Evolutionary conservation across 179 eudicot species (phyloP).

Genomic region (Heliamphora pulchella): DNA sequence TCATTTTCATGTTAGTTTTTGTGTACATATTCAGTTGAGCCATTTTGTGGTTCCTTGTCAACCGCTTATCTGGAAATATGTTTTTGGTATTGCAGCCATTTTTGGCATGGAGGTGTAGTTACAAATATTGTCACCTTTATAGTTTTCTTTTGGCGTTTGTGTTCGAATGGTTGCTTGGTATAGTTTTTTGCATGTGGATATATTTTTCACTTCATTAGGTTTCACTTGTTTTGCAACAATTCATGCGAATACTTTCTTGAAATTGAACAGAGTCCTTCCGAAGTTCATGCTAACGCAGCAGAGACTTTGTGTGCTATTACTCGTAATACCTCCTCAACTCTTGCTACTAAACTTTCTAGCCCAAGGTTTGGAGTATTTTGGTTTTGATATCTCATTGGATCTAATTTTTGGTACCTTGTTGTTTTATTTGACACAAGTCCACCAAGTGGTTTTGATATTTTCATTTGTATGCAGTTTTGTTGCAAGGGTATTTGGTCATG

Average conservation of each 20-base stretch:
- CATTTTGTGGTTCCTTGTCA: not conserved
- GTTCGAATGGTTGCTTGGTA: slow-evolving; percentile 8
- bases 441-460: slow-evolving; percentile 11
- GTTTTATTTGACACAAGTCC: slow-evolving; percentile 8
- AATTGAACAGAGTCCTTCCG: slow-evolving; percentile 65
- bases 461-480: slow-evolving; percentile 59
- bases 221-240: slow-evolving; percentile 1
- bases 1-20: not conserved
- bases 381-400: not conserved
- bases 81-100: not conserved
- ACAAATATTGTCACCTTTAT: not conserved
- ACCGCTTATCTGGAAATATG: not conserved
- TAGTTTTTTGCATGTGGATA: not conserved
- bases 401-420: not conserved
- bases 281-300: slow-evolving; percentile 96
- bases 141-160: not conserved
- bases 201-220: not conserved
- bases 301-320: slow-evolving; percentile 87
- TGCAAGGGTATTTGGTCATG: slow-evolving; percentile 74
- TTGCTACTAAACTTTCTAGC: slow-evolving; percentile 79
- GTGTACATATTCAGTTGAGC: not conserved
- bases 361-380: slow-evolving; percentile 50
- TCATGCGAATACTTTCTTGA: slow-evolving; percentile 13
- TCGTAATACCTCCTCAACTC: slow-evolving; percentile 69
- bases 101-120: slow-evolving; percentile 11